Percentiles rank a stretch among this genome's conserved stretches.
Conservation (phyloP, 768 basidiomycete species). For the Chlorophyllum brunneum region DNA sequence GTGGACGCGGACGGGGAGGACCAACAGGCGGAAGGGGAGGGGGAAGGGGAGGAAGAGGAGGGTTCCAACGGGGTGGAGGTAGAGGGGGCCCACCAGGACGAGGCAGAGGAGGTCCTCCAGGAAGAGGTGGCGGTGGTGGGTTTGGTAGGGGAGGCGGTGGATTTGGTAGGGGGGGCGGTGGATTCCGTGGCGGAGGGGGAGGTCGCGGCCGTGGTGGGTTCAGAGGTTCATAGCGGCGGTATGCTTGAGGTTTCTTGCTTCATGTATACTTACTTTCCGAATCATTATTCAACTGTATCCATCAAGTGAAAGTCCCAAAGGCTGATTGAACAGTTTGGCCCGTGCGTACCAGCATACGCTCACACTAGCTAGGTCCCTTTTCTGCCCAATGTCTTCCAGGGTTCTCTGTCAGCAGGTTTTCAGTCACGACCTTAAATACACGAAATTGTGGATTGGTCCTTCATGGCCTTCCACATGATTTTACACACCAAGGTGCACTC, state of each 20-base stretch:
- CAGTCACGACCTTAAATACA: no score
- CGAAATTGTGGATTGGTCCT: no score
- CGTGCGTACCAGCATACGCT: no score
- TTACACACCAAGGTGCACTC: no score
- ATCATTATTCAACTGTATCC: constrained; percentile 1
- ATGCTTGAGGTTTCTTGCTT: background rate
- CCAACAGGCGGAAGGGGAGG: constrained; percentile 29
- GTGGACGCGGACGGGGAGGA: constrained; percentile 37
- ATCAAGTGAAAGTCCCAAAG: background rate
- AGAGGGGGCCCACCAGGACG: constrained; percentile 32
- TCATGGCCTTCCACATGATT: no score
- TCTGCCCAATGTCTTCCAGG: no score
- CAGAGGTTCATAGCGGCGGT: constrained; percentile 40
- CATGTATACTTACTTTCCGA: constrained; percentile 1
- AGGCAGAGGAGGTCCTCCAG: constrained; percentile 30
- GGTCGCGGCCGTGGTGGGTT: constrained; percentile 40
- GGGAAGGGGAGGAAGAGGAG: constrained; percentile 44
- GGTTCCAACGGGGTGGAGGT: constrained; percentile 39
- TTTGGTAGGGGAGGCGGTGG: constrained; percentile 31
- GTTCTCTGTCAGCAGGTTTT: no score
- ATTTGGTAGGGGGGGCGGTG: constrained; percentile 33
- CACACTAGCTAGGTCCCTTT: no score
- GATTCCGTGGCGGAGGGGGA: constrained; percentile 40
- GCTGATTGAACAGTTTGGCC: no score
- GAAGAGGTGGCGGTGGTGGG: constrained; percentile 40